These are phyloP conservation scores for Meira nashicola DNA, from an alignment of 1,284 basidiomycete species.

Conservation along the genomic window DNA sequence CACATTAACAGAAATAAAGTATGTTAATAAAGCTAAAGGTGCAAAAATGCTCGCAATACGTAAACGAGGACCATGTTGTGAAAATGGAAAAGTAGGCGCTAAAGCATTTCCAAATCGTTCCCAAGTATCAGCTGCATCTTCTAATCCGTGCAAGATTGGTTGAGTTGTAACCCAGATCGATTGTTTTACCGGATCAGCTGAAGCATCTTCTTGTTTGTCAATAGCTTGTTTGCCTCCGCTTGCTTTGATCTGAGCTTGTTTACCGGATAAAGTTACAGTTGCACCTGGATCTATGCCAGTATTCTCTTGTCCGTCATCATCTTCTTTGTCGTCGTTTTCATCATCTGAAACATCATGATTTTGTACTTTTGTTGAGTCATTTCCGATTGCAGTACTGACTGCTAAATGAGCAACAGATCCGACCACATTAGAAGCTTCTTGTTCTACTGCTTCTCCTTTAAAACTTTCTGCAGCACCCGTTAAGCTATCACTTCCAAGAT, in stretches of 20 bases:
- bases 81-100: conserved; percentile 54
- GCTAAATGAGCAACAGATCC: conserved; percentile 54
- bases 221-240: conserved; percentile 8
- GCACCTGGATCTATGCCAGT: background rate
- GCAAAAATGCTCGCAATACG: conserved; percentile 50
- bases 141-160: conserved; percentile 59
- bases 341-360: conserved; percentile 11
- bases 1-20: conserved; percentile 55
- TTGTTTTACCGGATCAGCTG: conserved; percentile 46
- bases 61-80: conserved; percentile 40
- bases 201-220: conserved; percentile 42
- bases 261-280: background rate
- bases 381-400: conserved; percentile 55
- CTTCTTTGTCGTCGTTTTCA: conserved; percentile 8
- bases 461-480: conserved; percentile 53
- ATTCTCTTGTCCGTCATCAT: conserved; percentile 14
- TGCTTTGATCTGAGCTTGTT: conserved; percentile 3
- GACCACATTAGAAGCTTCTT: conserved; percentile 56
- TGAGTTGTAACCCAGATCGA: conserved; percentile 51
- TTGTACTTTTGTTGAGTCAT: conserved; percentile 29
- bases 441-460: conserved; percentile 57
- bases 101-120: conserved; percentile 55
- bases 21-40: conserved; percentile 53
- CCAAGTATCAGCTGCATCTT: conserved; percentile 54
- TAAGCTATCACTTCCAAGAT: conserved; percentile 35